These are phyloP conservation scores for Naganishia albida DNA, from an alignment of 1,284 basidiomycete species.

Conservation along the genomic window DNA sequence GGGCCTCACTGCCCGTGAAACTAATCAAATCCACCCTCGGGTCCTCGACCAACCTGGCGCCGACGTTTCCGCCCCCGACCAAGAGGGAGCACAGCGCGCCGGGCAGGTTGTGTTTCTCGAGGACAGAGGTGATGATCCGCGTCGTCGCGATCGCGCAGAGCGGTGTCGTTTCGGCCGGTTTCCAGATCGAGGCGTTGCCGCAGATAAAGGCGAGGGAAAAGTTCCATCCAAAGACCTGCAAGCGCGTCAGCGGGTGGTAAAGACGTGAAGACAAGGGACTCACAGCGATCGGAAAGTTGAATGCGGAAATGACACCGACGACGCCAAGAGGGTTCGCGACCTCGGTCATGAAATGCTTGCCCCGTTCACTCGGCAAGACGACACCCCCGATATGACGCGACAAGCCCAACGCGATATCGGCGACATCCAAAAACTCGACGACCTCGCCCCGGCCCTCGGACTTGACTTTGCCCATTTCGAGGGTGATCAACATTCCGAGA, in stretches of 20 bases:
- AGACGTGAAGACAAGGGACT: background rate
- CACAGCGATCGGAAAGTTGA: conserved; percentile 91
- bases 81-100: conserved; percentile 80
- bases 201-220: conserved; percentile 82
- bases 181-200: conserved; percentile 93
- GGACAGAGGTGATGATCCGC: conserved; percentile 74
- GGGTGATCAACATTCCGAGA: conserved; percentile 67
- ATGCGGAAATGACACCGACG: conserved; percentile 83
- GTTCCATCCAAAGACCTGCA: conserved; percentile 77
- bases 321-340: conserved; percentile 91
- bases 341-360: conserved; percentile 88
- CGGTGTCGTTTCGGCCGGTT: conserved; percentile 86
- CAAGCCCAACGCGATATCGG: conserved; percentile 78
- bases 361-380: conserved; percentile 78
- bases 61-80: conserved; percentile 77
- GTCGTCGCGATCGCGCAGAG: conserved; percentile 84
- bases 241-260: background rate
- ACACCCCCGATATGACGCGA: conserved; percentile 89
- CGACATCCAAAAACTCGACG: conserved; percentile 91
- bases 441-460: conserved; percentile 93
- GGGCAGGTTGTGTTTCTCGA: conserved; percentile 78
- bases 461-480: conserved; percentile 89
- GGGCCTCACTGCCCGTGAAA: conserved; percentile 88
- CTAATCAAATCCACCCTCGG: conserved; percentile 79
- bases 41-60: conserved; percentile 74